Evolutionary conservation across 768 basidiomycete species (phyloP).

Genomic region (Mycena vulgaris): DNA sequence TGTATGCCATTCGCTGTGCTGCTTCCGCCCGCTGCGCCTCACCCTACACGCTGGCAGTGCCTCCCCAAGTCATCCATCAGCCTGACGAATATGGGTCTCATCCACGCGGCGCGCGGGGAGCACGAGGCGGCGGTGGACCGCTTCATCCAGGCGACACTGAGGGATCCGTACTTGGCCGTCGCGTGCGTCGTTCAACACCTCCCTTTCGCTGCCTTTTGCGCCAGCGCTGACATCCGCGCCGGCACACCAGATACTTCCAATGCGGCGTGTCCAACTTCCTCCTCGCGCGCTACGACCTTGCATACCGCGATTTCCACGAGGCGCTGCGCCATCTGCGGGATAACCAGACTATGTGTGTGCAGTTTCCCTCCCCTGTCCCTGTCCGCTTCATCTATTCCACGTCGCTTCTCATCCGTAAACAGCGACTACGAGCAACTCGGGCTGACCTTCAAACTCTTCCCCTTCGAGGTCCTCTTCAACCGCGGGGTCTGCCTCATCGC

Average conservation of each 20-base stretch:
- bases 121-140: slow-evolving; percentile 71
- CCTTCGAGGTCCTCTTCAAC: too few species aligned
- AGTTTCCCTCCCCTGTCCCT: too few species aligned
- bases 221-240: too few species aligned
- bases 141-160: slow-evolving; percentile 66
- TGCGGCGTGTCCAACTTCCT: slow-evolving; percentile 94
- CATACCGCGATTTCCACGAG: slow-evolving; percentile 87
- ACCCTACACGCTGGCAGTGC: slow-evolving; percentile 56
- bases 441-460: too few species aligned
- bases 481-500: too few species aligned
- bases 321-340: slow-evolving; percentile 85
- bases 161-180: slow-evolving; percentile 76
- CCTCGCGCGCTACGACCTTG: slow-evolving; percentile 80
- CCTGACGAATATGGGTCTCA: slow-evolving; percentile 76
- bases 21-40: too few species aligned
- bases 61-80: slow-evolving; percentile 84
- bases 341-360: slow-evolving; percentile 64
- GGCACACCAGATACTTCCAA: slow-evolving; percentile 88
- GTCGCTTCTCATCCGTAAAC: too few species aligned
- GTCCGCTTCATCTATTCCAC: too few species aligned
- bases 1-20: too few species aligned
- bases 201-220: too few species aligned
- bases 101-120: slow-evolving; percentile 76
- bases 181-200: slow-evolving; percentile 54
- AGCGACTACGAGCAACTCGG: too few species aligned